phyloP scores from a whole-genome alignment of 129 eudicot genomes.

The Kitagawia praeruptora region DNA sequence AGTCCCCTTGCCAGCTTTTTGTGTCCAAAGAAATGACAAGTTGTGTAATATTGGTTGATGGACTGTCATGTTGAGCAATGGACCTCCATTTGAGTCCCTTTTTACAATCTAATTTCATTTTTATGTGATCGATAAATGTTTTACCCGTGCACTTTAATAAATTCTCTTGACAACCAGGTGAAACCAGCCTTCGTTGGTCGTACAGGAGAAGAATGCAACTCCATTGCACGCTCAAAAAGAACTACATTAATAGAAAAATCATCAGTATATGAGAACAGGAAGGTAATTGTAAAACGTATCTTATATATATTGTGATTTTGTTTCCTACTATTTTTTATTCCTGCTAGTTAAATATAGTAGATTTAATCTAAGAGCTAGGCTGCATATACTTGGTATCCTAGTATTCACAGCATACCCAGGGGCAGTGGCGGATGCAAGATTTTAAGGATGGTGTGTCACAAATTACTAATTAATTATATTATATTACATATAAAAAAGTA shows the following conservation, averaged over 20 bases:
- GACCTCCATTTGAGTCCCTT: background rate
- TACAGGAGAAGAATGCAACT: conserved; percentile 27
- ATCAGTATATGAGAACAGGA: conserved; percentile 18
- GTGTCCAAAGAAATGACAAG: background rate
- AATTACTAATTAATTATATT: too few species aligned
- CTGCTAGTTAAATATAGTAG: background rate
- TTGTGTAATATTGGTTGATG: background rate
- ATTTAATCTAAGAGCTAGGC: background rate
- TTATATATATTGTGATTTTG: background rate
- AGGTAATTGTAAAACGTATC: conserved; percentile 26
- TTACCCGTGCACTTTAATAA: background rate
- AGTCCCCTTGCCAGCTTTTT: background rate
- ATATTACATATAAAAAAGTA: too few species aligned
- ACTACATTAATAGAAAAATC: conserved; percentile 21
- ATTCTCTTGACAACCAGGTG: conserved; percentile 23
- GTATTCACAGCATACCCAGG: background rate
- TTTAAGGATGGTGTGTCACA: too few species aligned
- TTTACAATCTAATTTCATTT: background rate
- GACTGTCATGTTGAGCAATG: background rate
- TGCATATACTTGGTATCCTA: background rate
- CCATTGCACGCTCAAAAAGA: conserved; percentile 18
- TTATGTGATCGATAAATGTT: background rate
- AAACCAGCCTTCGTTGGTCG: conserved; percentile 26
- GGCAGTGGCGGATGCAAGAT: too few species aligned
- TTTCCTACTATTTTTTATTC: background rate